Evolutionary conservation across 768 basidiomycete species (phyloP).

Genomic region (Rhodotorula diobovata): DNA sequence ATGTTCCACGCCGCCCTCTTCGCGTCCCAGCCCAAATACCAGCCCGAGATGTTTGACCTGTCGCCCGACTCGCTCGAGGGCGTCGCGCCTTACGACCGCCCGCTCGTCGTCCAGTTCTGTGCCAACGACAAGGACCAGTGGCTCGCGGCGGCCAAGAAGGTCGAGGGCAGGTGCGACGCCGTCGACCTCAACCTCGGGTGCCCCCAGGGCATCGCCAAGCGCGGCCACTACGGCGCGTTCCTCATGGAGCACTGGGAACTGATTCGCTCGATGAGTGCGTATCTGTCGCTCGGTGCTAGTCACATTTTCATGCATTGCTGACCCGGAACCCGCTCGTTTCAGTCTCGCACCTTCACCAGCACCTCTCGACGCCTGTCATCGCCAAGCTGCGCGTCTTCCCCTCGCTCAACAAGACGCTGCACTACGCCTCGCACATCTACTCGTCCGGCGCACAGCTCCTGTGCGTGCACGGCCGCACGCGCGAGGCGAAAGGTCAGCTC

Average conservation of each 20-base stretch:
- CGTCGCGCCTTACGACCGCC: conserved; percentile 46
- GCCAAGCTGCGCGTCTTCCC: conserved; percentile 93
- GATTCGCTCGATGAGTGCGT: conserved; percentile 69
- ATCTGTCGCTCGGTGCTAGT: background rate
- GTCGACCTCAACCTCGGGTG: conserved; percentile 86
- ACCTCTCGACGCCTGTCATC: conserved; percentile 85
- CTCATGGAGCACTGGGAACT: conserved; percentile 93
- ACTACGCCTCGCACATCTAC: conserved; percentile 94
- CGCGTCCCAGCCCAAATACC: conserved; percentile 58
- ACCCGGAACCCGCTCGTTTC: background rate
- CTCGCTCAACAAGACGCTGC: conserved; percentile 76
- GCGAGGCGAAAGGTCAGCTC: conserved; percentile 83
- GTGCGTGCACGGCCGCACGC: conserved; percentile 83
- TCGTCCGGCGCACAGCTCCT: conserved; percentile 90
- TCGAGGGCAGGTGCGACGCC: conserved; percentile 74
- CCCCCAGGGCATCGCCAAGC: conserved; percentile 88
- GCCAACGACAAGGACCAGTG: conserved; percentile 79
- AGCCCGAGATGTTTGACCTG: conserved; percentile 65
- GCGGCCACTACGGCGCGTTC: conserved; percentile 82
- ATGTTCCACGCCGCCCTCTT: conserved; percentile 97
- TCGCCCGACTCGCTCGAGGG: conserved; percentile 73
- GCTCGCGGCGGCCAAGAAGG: conserved; percentile 67
- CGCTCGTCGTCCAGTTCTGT: conserved; percentile 60
- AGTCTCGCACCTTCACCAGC: conserved; percentile 82
- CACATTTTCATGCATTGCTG: background rate